Percentiles rank a stretch among this genome's conserved stretches.
phyloP scores from a whole-genome alignment of 2,329 filamentous ascomycete genomes.

The Fusarium newnesense region DNA sequence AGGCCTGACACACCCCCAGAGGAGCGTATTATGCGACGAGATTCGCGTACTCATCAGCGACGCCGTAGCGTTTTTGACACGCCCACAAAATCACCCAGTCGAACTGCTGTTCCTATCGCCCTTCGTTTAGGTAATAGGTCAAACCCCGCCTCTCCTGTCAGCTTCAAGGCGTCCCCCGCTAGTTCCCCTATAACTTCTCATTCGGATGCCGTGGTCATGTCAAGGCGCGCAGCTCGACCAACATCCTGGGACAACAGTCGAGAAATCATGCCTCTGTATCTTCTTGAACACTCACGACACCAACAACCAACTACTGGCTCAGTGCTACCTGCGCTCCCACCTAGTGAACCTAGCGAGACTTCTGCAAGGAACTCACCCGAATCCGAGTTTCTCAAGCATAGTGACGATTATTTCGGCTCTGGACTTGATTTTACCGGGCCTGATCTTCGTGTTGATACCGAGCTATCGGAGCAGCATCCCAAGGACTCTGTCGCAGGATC shows the following conservation, averaged over 20 bases:
- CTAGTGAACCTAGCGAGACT: conserved; percentile 56
- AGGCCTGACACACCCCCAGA: conserved; percentile 67
- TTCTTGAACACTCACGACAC: conserved; percentile 73
- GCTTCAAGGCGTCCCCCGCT: conserved; percentile 53
- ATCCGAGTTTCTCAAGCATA: conserved; percentile 39
- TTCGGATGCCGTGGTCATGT: conserved; percentile 46
- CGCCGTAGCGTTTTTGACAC: conserved; percentile 61
- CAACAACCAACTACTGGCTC: conserved; percentile 49
- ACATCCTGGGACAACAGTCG: conserved; percentile 71
- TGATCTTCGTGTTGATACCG: conserved; percentile 56
- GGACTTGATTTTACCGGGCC: conserved; percentile 34
- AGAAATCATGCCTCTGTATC: conserved; percentile 84
- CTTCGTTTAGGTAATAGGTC: conserved; percentile 62
- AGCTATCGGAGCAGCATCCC: conserved; percentile 44
- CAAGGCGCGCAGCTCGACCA: conserved; percentile 59
- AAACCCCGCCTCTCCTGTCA: conserved; percentile 55
- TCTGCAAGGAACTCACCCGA: conserved; percentile 50
- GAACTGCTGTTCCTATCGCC: conserved; percentile 67
- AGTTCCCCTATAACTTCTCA: conserved; percentile 47
- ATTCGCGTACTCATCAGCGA: conserved; percentile 57
- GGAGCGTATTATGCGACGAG: conserved; percentile 54
- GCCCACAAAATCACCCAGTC: conserved; percentile 62
- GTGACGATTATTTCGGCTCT: conserved; percentile 44
- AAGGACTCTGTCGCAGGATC: conserved; percentile 66
- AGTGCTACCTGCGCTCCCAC: conserved; percentile 62